Base-by-base conservation (phyloP, 2,329 filamentous ascomycete species). In the Clarireedia monteithiana region DNA sequence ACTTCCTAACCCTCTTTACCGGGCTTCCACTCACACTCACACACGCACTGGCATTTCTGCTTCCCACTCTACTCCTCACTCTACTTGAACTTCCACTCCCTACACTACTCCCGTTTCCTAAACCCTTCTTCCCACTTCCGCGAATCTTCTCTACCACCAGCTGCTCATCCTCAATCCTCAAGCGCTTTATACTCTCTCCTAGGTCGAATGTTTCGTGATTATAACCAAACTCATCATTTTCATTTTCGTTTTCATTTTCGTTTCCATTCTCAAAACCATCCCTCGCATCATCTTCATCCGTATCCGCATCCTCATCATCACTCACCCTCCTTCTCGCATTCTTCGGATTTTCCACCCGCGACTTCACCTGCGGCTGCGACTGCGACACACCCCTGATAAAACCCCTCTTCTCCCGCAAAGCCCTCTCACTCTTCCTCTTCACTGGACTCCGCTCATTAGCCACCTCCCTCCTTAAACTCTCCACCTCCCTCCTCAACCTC, bases 401-500 rank as follows among this genome's bases (percentile, higher is more conserved):
- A 42, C 40, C 39, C 58, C 24, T 38, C 27, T 30, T 52, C 30
- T 60, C 61, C 20, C 52, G 46, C n/a, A 59, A 26, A 2, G 56
- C 15, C 27, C 47, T 20, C 14, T 27, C 7, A 15, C 12, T 17
- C 23, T 20, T 42, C 30, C 20, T 58, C 48, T 65, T 69, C 7
- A 45, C 64, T 2, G 68, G 68, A 55, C 66, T 89, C 53, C 82
- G 78, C 0, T 75, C 74, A 30, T 30, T 30, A 9, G 44, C 36
- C 5, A 89, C 67, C 70, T 91, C 86, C 38, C 86, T 79, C 66
- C 84, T 84, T 24, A 91, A 69, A 20, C 20, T 20, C 20, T 20
- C 36, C 5, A 89, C 67, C 70, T 91, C 86, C 38, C 86, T 79
- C 66, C 2, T 78, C 39, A 92, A 74, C 3, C 80, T 75, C 58